Percentiles rank a stretch among this genome's conserved stretches.
Evolutionary conservation across 1,284 basidiomycete species (phyloP).

Genomic region (Peniophora sp.): DNA sequence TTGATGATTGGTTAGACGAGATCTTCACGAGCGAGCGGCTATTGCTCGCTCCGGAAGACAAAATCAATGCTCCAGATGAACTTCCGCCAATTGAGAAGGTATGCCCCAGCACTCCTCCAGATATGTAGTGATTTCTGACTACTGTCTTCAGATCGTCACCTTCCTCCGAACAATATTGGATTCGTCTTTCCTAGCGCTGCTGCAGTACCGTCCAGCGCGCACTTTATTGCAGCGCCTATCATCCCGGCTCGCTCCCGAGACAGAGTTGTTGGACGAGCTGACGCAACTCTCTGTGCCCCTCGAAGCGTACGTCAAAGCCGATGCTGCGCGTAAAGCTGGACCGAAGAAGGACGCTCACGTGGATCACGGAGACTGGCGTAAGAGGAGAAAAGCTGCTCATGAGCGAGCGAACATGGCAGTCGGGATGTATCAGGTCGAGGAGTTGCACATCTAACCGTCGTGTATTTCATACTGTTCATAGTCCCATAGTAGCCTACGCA

Average conservation of each 20-base stretch:
- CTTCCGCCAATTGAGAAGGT: background rate
- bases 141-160: constrained; percentile 33
- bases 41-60: constrained; percentile 27
- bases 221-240: constrained; percentile 39
- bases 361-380: constrained; percentile 46
- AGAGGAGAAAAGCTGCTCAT: constrained; percentile 41
- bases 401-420: constrained; percentile 46
- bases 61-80: constrained; percentile 15
- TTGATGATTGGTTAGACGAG: constrained; percentile 51
- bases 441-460: constrained; percentile 31
- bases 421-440: constrained; percentile 64
- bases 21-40: constrained; percentile 11
- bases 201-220: constrained; percentile 53
- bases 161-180: constrained; percentile 63
- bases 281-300: constrained; percentile 52
- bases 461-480: no score
- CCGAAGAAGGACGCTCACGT: constrained; percentile 22
- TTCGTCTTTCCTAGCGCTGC: constrained; percentile 54
- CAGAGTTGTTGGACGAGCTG: constrained; percentile 37
- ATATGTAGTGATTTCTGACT: constrained; percentile 5
- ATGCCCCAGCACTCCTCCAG: constrained; percentile 7
- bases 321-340: constrained; percentile 32
- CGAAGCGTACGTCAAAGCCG: constrained; percentile 50
- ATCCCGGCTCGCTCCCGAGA: constrained; percentile 44
- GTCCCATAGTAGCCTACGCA: no score